phyloP scores from a whole-genome alignment of 495 filamentous ascomycete genomes.

The Neurospora tetraspora region DNA sequence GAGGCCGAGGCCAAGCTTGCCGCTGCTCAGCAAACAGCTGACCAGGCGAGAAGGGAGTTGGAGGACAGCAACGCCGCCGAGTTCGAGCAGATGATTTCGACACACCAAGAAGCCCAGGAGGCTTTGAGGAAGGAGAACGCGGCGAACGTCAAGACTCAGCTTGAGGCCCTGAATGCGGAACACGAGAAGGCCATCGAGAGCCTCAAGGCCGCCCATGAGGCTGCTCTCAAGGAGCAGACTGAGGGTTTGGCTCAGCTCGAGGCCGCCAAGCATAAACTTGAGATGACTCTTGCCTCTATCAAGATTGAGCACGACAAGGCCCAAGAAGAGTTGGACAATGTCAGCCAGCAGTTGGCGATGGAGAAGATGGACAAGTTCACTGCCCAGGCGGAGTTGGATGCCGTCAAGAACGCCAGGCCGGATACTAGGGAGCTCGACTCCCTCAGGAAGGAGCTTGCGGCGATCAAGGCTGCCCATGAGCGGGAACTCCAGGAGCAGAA shows the following conservation, averaged over 20 bases:
- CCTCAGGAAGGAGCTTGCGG: conserved; percentile 31
- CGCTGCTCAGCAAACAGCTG: conserved; percentile 18
- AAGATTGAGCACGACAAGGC: conserved; percentile 27
- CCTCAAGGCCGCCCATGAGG: conserved; percentile 29
- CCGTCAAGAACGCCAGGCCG: conserved; percentile 38
- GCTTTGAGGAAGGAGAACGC: conserved; percentile 25
- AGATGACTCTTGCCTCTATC: conserved; percentile 11
- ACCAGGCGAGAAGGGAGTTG: conserved; percentile 30
- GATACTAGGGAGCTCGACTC: conserved; percentile 37
- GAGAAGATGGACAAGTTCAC: conserved; percentile 47
- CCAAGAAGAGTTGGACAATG: conserved; percentile 31
- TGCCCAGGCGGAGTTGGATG: conserved; percentile 45
- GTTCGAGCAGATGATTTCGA: conserved; percentile 36
- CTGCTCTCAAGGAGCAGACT: conserved; percentile 3
- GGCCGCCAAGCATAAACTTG: conserved; percentile 13
- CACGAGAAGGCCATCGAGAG: conserved; percentile 33
- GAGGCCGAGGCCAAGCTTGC: conserved; percentile 29
- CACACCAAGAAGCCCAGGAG: conserved; percentile 34
- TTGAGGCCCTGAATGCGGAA: conserved; percentile 31
- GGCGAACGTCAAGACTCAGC: conserved; percentile 19
- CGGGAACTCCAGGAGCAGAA: conserved; percentile 21
- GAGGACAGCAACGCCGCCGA: conserved; percentile 37
- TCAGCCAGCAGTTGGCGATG: conserved; percentile 38
- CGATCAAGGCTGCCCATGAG: conserved; percentile 11
- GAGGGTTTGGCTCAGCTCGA: conserved; percentile 16